phyloP scores from a whole-genome alignment of 768 basidiomycete species.

The Auriculariales sp. region DNA sequence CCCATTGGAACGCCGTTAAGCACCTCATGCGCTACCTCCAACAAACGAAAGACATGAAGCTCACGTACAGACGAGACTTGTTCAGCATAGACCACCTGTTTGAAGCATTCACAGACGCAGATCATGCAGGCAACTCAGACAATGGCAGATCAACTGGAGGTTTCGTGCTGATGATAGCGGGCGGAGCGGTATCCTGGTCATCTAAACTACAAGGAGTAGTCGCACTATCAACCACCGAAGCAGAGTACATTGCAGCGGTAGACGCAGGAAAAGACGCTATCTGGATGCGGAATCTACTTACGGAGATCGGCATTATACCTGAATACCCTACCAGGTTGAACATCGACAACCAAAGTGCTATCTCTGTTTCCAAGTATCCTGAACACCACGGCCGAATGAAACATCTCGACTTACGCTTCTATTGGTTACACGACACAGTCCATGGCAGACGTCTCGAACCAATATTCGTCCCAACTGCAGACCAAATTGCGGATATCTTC shows the following conservation, averaged over 20 bases:
- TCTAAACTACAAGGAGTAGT: too few relatives aligned
- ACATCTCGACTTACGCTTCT: slow-evolving; percentile 4
- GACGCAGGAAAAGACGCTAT: too few relatives aligned
- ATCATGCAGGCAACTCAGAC: too few relatives aligned
- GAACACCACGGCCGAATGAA: background rate
- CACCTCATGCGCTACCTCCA: background rate
- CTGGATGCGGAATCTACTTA: too few relatives aligned
- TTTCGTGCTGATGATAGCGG: too few relatives aligned
- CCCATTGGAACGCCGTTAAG: background rate
- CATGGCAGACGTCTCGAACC: background rate
- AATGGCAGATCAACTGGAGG: too few relatives aligned
- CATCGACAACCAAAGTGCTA: slow-evolving; percentile 15
- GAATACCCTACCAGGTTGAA: background rate
- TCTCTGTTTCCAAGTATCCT: slow-evolving; percentile 6
- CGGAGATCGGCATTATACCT: too few relatives aligned
- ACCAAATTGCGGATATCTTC: background rate
- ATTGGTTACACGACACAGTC: slow-evolving; percentile 12
- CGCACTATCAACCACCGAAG: too few relatives aligned
- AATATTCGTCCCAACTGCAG: background rate
- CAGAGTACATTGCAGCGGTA: too few relatives aligned
- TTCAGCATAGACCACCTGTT: too few relatives aligned
- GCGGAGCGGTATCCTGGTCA: too few relatives aligned
- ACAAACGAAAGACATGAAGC: background rate
- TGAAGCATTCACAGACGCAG: too few relatives aligned
- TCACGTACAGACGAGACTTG: background rate